Conservation (phyloP, 257 asterid species). For the Dorcoceras hygrometricum region DNA sequence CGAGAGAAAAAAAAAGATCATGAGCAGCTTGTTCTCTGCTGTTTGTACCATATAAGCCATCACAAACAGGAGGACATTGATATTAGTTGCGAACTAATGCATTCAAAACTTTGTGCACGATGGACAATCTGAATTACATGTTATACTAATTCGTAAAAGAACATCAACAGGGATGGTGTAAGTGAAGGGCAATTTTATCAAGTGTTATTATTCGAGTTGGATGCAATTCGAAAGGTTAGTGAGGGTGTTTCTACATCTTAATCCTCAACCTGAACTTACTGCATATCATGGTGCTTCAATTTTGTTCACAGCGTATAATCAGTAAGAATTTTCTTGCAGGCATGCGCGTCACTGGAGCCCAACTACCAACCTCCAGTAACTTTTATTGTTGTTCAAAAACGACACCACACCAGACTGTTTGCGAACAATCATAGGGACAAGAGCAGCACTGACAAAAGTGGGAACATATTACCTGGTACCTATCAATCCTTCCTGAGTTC, state of each 20-base stretch:
- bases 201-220: constrained; percentile 85
- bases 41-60: neutral
- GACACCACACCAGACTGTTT: constrained; percentile 90
- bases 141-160: constrained; percentile 19
- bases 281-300: neutral
- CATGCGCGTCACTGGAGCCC: constrained; percentile 96
- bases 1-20: neutral
- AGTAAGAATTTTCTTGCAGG: constrained; percentile 39
- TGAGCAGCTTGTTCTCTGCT: neutral
- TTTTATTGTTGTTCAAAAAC: constrained; percentile 88
- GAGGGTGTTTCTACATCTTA: too few relatives aligned
- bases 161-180: constrained; percentile 78
- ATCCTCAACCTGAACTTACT: neutral
- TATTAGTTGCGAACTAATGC: neutral
- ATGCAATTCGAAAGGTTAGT: constrained; percentile 86
- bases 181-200: constrained; percentile 98
- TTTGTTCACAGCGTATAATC: constrained; percentile 5
- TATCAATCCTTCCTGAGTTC: neutral
- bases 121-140: neutral
- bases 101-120: neutral
- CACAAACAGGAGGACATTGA: neutral
- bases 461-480: constrained; percentile 88
- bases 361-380: constrained; percentile 98
- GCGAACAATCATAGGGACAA: constrained; percentile 88
- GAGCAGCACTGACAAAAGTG: constrained; percentile 88